Evolutionary conservation across 495 filamentous ascomycete genomes (phyloP).

Genomic region (Annulohypoxylon moriforme): DNA sequence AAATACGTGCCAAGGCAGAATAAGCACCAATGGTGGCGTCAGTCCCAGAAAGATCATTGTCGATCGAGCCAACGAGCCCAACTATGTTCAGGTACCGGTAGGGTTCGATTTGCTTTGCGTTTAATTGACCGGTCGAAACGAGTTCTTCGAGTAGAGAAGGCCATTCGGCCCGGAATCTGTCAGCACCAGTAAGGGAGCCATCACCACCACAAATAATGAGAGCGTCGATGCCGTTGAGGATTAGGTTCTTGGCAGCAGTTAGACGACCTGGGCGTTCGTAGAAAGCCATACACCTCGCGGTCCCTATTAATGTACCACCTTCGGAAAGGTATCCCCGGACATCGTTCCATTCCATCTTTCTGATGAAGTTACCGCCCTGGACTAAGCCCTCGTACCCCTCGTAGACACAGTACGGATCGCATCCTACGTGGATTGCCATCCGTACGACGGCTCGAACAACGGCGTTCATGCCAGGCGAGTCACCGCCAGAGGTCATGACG

Average conservation of each 20-base stretch:
- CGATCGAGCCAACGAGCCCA: constrained; percentile 95
- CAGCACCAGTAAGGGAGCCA: constrained; percentile 95
- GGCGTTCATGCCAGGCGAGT: constrained; percentile 98
- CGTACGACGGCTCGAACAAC: constrained; percentile 93
- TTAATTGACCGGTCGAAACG: constrained; percentile 74
- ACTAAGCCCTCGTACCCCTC: constrained; percentile 98
- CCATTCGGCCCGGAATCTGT: constrained; percentile 94
- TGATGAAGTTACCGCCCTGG: constrained; percentile 86
- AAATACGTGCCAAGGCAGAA: constrained; percentile 90
- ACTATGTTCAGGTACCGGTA: constrained; percentile 92
- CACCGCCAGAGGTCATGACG: constrained; percentile 96
- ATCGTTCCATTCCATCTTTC: constrained; percentile 90
- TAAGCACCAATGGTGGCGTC: constrained; percentile 99
- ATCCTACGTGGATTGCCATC: constrained; percentile 86
- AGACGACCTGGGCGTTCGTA: constrained; percentile 86
- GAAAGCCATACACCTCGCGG: constrained; percentile 90
- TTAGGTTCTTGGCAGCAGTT: constrained; percentile 89
- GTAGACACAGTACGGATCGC: constrained; percentile 88
- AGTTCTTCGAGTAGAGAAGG: constrained; percentile 85
- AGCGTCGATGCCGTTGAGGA: constrained; percentile 92
- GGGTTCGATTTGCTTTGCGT: constrained; percentile 72
- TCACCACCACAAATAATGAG: constrained; percentile 98
- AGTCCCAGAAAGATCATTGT: constrained; percentile 97
- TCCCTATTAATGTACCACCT: constrained; percentile 96
- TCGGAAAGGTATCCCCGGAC: constrained; percentile 94